phyloP scores from a whole-genome alignment of 176 grass and related monocot genomes.

The Musa acuminata region DNA sequence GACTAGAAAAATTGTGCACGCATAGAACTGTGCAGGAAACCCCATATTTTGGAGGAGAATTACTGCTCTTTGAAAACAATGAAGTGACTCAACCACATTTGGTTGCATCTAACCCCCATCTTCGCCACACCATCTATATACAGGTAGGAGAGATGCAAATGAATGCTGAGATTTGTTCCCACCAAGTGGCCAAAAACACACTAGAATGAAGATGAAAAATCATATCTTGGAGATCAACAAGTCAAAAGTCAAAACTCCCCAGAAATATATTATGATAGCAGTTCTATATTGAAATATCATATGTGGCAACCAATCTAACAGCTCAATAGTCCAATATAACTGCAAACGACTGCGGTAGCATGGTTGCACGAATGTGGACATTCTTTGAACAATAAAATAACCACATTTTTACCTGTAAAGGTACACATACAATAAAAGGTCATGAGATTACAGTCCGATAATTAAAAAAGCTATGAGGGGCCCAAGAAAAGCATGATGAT shows the following conservation, averaged over 20 bases:
- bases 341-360: neutral
- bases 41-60: neutral
- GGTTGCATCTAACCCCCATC: neutral
- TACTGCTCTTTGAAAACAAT: neutral
- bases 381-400: slow-evolving; percentile 26
- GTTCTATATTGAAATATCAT: neutral
- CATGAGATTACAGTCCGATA: neutral
- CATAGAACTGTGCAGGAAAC: neutral
- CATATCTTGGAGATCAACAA: neutral
- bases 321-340: neutral
- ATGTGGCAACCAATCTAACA: neutral
- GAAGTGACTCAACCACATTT: neutral
- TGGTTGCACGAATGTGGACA: neutral
- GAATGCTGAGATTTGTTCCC: neutral
- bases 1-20: neutral
- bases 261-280: neutral
- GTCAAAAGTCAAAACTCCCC: neutral
- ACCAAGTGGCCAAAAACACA: neutral
- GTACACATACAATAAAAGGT: neutral
- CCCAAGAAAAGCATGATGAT: neutral
- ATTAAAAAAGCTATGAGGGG: neutral
- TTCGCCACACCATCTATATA: neutral
- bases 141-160: neutral
- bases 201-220: neutral
- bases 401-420: slow-evolving; percentile 59